These are phyloP conservation scores for Fagopyrum tataricum DNA, from an alignment of 148 eudicot genomes.

Conservation along the genomic window DNA sequence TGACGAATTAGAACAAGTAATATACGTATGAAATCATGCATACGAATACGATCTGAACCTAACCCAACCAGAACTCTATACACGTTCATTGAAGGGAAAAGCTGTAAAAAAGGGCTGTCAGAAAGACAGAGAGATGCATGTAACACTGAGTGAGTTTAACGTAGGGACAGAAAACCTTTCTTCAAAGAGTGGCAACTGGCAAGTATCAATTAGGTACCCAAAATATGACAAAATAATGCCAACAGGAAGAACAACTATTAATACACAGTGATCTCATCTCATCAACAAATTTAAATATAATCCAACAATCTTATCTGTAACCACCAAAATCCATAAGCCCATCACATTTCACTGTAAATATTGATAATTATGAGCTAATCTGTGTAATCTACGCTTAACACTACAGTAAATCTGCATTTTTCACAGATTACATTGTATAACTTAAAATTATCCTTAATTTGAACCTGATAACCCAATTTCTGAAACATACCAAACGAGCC, in stretches of 20 bases:
- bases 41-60: too few species aligned
- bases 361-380: too few species aligned
- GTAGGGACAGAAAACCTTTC: conserved; percentile 8
- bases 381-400: not conserved
- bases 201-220: not conserved
- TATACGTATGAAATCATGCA: too few species aligned
- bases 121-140: conserved; percentile 1
- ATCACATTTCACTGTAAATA: not conserved
- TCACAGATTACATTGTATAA: too few species aligned
- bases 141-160: conserved; percentile 1
- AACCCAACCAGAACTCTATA: not conserved
- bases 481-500: too few species aligned
- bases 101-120: not conserved
- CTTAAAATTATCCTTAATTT: too few species aligned
- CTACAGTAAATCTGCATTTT: not conserved
- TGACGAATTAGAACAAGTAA: too few species aligned
- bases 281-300: not conserved
- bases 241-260: not conserved
- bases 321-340: not conserved
- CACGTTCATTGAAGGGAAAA: not conserved
- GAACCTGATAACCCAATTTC: too few species aligned
- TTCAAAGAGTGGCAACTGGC: not conserved
- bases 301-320: not conserved
- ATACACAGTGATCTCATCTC: not conserved
- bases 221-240: not conserved